These are phyloP conservation scores for Botryotinia convoluta DNA, from an alignment of 2,329 filamentous ascomycete genomes.

Conservation along the genomic window DNA sequence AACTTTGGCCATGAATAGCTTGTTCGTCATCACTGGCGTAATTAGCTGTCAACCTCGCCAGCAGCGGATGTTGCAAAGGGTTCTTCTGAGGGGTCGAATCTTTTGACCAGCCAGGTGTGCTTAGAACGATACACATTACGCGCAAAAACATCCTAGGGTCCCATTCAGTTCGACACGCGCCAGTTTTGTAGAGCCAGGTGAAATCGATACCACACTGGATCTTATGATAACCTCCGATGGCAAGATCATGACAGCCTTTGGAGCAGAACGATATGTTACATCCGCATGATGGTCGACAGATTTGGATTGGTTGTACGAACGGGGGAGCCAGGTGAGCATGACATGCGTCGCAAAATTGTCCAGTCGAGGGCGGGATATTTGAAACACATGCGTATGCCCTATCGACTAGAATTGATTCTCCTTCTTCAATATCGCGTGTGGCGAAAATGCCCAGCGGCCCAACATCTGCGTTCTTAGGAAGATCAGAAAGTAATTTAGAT, in stretches of 20 bases:
- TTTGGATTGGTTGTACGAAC: slow-evolving; percentile 15
- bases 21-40: slow-evolving; percentile 23
- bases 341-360: slow-evolving; percentile 33
- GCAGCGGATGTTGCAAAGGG: slow-evolving; percentile 30
- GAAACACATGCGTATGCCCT: slow-evolving; percentile 25
- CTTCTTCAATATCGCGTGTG: slow-evolving; percentile 27
- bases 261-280: slow-evolving; percentile 30
- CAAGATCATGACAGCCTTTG: slow-evolving; percentile 26
- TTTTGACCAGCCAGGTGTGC: slow-evolving; percentile 19
- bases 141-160: slow-evolving; percentile 29
- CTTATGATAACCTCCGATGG: slow-evolving; percentile 30
- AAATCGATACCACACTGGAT: slow-evolving; percentile 31
- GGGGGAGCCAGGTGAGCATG: slow-evolving; percentile 25
- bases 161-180: slow-evolving; percentile 21
- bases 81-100: slow-evolving; percentile 14
- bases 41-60: slow-evolving; percentile 32
- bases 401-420: slow-evolving; percentile 32
- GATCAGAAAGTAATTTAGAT: not conserved
- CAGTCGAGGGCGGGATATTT: slow-evolving; percentile 20
- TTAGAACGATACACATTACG: slow-evolving; percentile 29
- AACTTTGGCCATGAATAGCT: slow-evolving; percentile 21
- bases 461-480: slow-evolving; percentile 24
- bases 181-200: slow-evolving; percentile 27
- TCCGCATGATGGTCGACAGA: slow-evolving; percentile 27
- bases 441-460: slow-evolving; percentile 36